A percentile compares a stretch with the other conserved stretches of the same genome.
These are phyloP conservation scores for Ogataea hybrid DNA, from an alignment of 1,139 yeast genomes.

Conservation along the genomic window DNA sequence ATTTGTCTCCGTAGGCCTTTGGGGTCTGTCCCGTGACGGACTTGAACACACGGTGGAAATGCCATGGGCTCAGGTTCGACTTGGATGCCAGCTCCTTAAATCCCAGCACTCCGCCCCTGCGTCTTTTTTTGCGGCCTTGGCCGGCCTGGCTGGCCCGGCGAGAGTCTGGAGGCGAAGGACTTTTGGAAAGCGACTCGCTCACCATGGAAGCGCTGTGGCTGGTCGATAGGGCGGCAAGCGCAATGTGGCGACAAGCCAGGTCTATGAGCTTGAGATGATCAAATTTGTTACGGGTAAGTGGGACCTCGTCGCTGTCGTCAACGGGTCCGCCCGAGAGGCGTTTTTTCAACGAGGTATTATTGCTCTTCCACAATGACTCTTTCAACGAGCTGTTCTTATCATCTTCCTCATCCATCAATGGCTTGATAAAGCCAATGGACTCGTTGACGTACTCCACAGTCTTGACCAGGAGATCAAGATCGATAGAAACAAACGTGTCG, in stretches of 20 bases:
- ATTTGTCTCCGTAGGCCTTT: no score
- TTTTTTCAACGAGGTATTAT: constrained; percentile 20
- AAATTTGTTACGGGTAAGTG: constrained; percentile 51
- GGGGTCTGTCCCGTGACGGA: no score
- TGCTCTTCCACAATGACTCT: constrained; percentile 18
- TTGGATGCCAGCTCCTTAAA: no score
- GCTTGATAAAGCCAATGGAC: constrained; percentile 56
- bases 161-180: no score
- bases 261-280: constrained; percentile 73
- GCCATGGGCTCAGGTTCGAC: no score
- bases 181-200: no score
- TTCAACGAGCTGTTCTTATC: constrained; percentile 36
- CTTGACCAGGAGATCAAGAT: constrained; percentile 49
- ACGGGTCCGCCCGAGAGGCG: constrained; percentile 23
- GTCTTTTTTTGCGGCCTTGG: no score
- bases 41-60: no score
- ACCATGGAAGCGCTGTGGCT: no score
- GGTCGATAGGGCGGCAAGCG: no score
- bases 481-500: constrained; percentile 36
- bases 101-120: no score
- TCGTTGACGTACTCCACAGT: constrained; percentile 61
- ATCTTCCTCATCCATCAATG: constrained; percentile 47
- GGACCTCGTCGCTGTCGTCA: constrained; percentile 24
- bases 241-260: constrained; percentile 81
- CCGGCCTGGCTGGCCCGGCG: no score